These are phyloP conservation scores for Cardamine chenopodiifolia DNA, from an alignment of 345 rosid species.

Conservation along the genomic window DNA sequence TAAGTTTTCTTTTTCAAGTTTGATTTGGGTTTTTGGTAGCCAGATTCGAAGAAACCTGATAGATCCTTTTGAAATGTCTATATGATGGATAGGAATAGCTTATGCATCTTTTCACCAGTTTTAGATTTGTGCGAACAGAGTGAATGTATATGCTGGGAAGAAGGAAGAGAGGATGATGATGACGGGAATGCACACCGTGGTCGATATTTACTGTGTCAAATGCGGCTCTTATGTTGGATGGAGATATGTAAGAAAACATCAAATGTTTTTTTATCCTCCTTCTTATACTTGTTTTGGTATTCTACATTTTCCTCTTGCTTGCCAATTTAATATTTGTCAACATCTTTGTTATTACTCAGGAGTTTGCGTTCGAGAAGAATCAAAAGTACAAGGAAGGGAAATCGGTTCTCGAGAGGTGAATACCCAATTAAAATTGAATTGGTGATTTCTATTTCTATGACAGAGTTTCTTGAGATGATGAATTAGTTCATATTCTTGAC, in stretches of 20 bases:
- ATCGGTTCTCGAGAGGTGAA: slow-evolving; percentile 71
- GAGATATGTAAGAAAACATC: slow-evolving; percentile 62
- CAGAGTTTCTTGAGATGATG: slow-evolving; percentile 48
- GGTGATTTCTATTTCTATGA: neutral
- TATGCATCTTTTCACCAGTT: neutral
- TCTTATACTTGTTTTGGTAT: slow-evolving; percentile 47
- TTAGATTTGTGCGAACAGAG: slow-evolving; percentile 48
- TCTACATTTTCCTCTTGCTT: slow-evolving; percentile 21
- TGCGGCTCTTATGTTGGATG: slow-evolving; percentile 86
- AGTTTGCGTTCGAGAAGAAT: slow-evolving; percentile 59
- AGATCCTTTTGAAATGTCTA: neutral
- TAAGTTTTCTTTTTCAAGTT: slow-evolving; percentile 63
- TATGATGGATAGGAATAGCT: neutral
- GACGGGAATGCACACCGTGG: slow-evolving; percentile 88
- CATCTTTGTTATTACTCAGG: slow-evolving; percentile 44
- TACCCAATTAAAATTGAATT: neutral
- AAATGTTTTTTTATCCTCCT: slow-evolving; percentile 32
- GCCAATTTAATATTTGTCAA: neutral
- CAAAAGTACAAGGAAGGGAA: slow-evolving; percentile 89
- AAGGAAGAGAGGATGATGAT: slow-evolving; percentile 86
- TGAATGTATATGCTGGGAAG: slow-evolving; percentile 69
- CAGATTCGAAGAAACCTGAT: neutral
- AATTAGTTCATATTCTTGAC: slow-evolving; percentile 35
- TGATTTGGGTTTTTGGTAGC: neutral
- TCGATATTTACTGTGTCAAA: slow-evolving; percentile 82